Base-by-base conservation (phyloP, 1,139 yeast genomes). In the Taphrina pruni region DNA sequence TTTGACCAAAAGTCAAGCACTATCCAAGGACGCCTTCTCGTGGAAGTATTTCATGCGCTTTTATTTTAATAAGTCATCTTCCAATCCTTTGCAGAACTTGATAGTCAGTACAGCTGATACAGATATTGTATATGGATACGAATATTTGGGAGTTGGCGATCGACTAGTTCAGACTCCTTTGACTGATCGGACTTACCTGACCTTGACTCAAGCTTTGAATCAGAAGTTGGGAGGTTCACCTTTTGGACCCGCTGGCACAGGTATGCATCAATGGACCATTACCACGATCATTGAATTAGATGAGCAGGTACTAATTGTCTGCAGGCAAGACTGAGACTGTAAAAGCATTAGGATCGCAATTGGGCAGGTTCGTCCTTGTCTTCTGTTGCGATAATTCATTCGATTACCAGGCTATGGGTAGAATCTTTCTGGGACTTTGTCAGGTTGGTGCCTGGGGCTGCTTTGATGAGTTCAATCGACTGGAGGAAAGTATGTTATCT, bases 231-330 rank as follows among this genome's bases (percentile, higher is more conserved):
- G 98, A n/a, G 97, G 97, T 0, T 88, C 97, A 0, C 90, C 97
- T 0, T 87, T 88, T 78, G 99, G 99, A 0, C 98, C 99, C 1
- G 97, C 99, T 2, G 99, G 98, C 62, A 94, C 98, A 0, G 99
- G 98, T 74, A n/a, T 11, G 67, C n/a, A 45, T n/a, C 9, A 45
- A 14, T 45, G 20, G 8, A 12, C 2, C 48, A 14, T 12, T 14
- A 45, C 43, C 14, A 14, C 11, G 14, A 39, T 14, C 14, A 14
- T 9, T 14, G 3, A 6, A 2, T 11, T 6, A 39, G 43, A 6
- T 9, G 43, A 39, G 2, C 20, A 45, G 20, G 20, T 45, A 12
- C 48, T 45, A 20, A 45, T 20, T n/a, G 20, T 14, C 8, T n/a
- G 14, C 26, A 58, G 67, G 67, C 38, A 68, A 94, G 76, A 94